phyloP scores from a whole-genome alignment of 2,329 filamentous ascomycete species.

The Sodiomyces alkalinus region DNA sequence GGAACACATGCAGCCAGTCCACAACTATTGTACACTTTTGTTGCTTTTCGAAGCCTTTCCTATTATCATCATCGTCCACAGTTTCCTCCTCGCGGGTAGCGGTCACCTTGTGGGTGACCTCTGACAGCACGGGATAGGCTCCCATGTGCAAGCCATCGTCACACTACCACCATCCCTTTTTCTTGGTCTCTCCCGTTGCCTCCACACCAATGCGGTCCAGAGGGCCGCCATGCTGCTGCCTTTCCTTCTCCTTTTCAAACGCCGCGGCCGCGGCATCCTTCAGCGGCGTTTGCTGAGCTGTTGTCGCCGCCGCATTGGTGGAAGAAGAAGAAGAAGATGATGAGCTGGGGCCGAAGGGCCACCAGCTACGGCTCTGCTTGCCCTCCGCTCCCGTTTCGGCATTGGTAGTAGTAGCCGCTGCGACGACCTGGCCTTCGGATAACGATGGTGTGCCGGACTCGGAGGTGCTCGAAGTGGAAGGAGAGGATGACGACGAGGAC shows the following conservation, averaged over 20 bases:
- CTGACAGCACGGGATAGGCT: too few species aligned
- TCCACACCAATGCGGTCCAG: conserved; percentile 32
- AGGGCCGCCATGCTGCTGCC: conserved; percentile 33
- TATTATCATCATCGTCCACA: too few species aligned
- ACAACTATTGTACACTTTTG: conserved; percentile 26
- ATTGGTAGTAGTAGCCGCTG: too few species aligned
- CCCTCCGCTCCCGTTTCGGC: neutral
- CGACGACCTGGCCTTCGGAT: too few species aligned
- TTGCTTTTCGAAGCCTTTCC: conserved; percentile 7
- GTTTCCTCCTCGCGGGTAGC: too few species aligned
- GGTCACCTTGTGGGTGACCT: too few species aligned
- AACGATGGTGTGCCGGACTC: conserved; percentile 1
- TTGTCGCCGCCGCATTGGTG: conserved; percentile 15
- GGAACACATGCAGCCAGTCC: too few species aligned
- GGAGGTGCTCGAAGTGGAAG: conserved; percentile 1
- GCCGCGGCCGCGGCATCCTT: conserved; percentile 25
- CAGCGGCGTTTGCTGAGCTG: conserved; percentile 15
- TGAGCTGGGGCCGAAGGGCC: too few species aligned
- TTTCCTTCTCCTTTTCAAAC: conserved; percentile 33
- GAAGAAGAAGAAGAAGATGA: too few species aligned
- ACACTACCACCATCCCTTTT: conserved; percentile 30
- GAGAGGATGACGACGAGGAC: conserved; percentile 11
- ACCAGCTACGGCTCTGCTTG: conserved; percentile 13
- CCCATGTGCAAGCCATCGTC: too few species aligned
- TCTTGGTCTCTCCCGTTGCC: conserved; percentile 14